Percentiles rank a stretch among this genome's conserved stretches.
Conservation (phyloP, 805 yeast species). For the Martiniozyma abietophila region DNA sequence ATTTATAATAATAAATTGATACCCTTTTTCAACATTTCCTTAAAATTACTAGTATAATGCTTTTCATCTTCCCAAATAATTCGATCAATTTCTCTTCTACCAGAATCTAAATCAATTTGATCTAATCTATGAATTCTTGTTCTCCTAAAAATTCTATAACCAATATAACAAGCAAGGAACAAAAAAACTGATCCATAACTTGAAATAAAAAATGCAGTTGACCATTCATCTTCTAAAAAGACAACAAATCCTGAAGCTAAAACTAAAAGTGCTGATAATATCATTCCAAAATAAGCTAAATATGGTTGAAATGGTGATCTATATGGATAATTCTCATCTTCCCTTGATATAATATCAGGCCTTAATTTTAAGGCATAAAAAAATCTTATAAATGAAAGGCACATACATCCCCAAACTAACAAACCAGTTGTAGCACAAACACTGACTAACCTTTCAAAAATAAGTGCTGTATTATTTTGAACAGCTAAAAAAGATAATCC, state of each 20-base stretch:
- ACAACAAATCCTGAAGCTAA: constrained; percentile 44
- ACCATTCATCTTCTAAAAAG: constrained; percentile 40
- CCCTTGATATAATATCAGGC: constrained; percentile 46
- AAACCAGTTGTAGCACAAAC: constrained; percentile 68
- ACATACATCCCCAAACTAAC: constrained; percentile 69
- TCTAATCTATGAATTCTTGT: constrained; percentile 61
- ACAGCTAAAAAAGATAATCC: constrained; percentile 53
- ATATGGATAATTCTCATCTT: constrained; percentile 48
- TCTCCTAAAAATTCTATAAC: constrained; percentile 48
- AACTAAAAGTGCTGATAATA: constrained; percentile 33
- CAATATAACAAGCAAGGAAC: constrained; percentile 34
- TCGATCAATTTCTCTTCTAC: constrained; percentile 75
- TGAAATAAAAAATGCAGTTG: constrained; percentile 39
- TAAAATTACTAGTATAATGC: constrained; percentile 25
- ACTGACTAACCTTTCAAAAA: constrained; percentile 59
- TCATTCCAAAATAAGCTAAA: constrained; percentile 39
- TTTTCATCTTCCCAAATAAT: constrained; percentile 72
- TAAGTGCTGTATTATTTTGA: constrained; percentile 44
- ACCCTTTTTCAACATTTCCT: constrained; percentile 23
- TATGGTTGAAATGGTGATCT: constrained; percentile 49
- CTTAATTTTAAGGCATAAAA: constrained; percentile 44
- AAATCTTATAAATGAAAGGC: constrained; percentile 44
- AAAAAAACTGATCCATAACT: constrained; percentile 45
- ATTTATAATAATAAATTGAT: constrained; percentile 16
- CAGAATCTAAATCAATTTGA: constrained; percentile 72